These are phyloP conservation scores for Solanum medicagineum DNA, from an alignment of 257 asterid species.

Conservation along the genomic window DNA sequence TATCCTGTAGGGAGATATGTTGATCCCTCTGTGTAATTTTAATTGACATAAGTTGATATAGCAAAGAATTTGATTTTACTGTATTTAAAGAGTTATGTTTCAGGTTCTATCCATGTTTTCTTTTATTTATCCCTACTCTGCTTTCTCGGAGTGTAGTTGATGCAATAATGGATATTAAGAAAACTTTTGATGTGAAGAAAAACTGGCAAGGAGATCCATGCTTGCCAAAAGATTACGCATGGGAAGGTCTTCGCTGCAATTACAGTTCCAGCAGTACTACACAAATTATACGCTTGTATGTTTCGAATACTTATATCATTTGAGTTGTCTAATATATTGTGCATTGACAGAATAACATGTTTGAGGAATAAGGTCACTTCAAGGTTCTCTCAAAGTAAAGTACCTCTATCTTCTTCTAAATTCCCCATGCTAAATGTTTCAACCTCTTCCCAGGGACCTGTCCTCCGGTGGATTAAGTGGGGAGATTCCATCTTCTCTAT, in stretches of 20 bases:
- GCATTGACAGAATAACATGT: not conserved
- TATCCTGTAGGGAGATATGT: not conserved
- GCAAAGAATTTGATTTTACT: not conserved
- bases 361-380: not conserved
- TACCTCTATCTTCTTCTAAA: not conserved
- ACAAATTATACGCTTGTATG: slow-evolving; percentile 21
- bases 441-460: slow-evolving; percentile 6
- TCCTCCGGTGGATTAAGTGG: slow-evolving; percentile 19
- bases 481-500: not conserved
- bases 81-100: not conserved
- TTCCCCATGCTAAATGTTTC: not conserved
- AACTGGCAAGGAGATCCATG: slow-evolving; percentile 46
- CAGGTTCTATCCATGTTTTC: not conserved
- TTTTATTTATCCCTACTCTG: not conserved
- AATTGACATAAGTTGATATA: not conserved
- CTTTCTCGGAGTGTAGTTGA: slow-evolving; percentile 1
- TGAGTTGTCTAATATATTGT: not conserved
- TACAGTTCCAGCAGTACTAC: not conserved
- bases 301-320: not conserved
- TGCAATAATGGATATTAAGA: slow-evolving; percentile 13
- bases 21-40: not conserved
- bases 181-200: slow-evolving; percentile 9
- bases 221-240: slow-evolving; percentile 1
- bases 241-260: slow-evolving; percentile 34
- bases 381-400: not conserved